Evolutionary conservation across 495 filamentous ascomycete genomes (phyloP), one percentile per base, ranked within the genome.

Genomic region (Aspergillus campestris): DNA sequence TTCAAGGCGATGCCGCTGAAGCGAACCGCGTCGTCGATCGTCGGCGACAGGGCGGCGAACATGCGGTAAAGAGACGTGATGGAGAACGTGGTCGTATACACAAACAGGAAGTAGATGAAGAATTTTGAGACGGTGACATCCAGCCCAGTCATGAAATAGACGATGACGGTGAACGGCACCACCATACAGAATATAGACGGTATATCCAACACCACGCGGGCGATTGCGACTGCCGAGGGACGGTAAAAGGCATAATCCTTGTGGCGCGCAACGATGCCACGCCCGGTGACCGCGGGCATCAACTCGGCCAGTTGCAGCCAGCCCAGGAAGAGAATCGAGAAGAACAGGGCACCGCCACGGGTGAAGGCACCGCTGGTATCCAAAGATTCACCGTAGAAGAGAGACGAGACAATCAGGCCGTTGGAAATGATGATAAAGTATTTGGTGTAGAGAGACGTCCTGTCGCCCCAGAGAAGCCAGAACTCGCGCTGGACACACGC

Each of bases 171-270:
- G 44, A 88, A 88, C 6, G 81, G 66, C 8, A 75, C 64, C 9
- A 81, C 77, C 66, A 84, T 79, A 12, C 74, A 60, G 27, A 84
- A 65, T 14, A 87, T 61, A 2, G 85, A 59, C 0, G 85, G 85
- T 42, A 89, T 71, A 54, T 89, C 85, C 13, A 78, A 67, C 8
- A 88, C 60, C 8, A 87, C 77, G 38, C 82, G 75, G 9, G 81
- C 83, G 38, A 89, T 74, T 1, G 67, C 65, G 38, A 87, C 80
- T 34, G 85, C 85, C 38, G 82, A 84, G 1, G 85, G 85, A 32
- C 82, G 76, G 58, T 87, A 86, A 62, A 89, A 87, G n/a, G 83
- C 84, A 49, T 85, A 89, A 32, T 82, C 78, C 37, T 78, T 75
- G 53, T 87, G 82, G 18, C 80, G 67, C 9, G 74, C 69, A 13